These are phyloP conservation scores for Clonostachys solani DNA, from an alignment of 2,329 filamentous ascomycete species.

Conservation along the genomic window DNA sequence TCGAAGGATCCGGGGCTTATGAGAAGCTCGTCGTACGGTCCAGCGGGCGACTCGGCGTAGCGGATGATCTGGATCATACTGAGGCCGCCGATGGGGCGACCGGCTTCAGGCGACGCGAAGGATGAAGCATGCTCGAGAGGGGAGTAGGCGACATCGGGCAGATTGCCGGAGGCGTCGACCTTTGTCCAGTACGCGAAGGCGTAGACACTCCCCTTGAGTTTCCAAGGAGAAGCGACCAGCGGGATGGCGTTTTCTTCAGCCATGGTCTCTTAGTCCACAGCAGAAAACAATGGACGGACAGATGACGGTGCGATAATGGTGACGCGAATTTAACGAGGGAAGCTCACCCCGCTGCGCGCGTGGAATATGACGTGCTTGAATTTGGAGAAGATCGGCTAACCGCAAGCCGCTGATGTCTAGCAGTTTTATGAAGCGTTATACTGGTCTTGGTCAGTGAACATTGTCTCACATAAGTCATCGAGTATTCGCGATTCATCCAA, in stretches of 20 bases:
- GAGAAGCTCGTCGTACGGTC: conserved; percentile 49
- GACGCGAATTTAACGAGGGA: no score
- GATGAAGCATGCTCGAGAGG: conserved; percentile 37
- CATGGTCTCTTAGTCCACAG: not conserved
- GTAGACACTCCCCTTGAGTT: conserved; percentile 9
- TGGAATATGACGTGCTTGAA: no score
- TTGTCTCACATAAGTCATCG: no score
- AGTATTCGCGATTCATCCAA: no score
- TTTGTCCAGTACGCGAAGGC: conserved; percentile 5
- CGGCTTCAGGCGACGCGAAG: conserved; percentile 29
- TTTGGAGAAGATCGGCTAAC: no score
- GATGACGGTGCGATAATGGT: no score
- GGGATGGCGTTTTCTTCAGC: not conserved
- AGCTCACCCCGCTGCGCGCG: no score
- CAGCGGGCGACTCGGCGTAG: conserved; percentile 45
- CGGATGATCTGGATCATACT: conserved; percentile 45
- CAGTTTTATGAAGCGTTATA: no score
- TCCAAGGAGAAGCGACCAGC: conserved; percentile 8
- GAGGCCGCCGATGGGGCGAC: conserved; percentile 33
- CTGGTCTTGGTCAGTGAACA: no score
- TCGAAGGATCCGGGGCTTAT: conserved; percentile 40
- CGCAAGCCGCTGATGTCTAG: no score
- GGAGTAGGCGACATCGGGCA: conserved; percentile 30
- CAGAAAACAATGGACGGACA: no score
- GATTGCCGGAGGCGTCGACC: conserved; percentile 4